Conservation (phyloP, 2,329 filamentous ascomycete genomes). For the Colletotrichum tanaceti region DNA sequence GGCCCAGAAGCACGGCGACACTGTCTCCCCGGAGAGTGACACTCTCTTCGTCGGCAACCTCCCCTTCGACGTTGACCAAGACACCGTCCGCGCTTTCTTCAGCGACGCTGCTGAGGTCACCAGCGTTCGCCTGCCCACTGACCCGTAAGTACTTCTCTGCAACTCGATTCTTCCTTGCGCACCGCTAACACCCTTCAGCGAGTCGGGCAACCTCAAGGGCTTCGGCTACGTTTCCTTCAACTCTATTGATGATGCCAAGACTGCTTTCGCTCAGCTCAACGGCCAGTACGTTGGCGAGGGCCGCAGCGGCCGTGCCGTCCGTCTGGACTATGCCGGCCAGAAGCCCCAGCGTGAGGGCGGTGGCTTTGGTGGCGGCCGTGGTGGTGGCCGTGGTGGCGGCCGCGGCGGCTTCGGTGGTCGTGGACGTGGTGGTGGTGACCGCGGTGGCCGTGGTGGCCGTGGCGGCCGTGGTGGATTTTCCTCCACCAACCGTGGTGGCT, state of each 20-base stretch:
- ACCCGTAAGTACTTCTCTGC: conserved; percentile 65
- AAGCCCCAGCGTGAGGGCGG: conserved; percentile 68
- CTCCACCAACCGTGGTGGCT: conserved; percentile 53
- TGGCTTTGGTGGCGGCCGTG: conserved; percentile 51
- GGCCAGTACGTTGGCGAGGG: conserved; percentile 72
- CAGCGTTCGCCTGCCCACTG: conserved; percentile 88
- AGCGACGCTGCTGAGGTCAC: conserved; percentile 75
- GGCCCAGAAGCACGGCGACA: conserved; percentile 79
- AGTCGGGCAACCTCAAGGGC: conserved; percentile 86
- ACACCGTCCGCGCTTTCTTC: conserved; percentile 80
- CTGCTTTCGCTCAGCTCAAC: conserved; percentile 76
- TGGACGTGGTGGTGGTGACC: conserved; percentile 59
- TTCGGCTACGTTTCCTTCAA: conserved; percentile 91
- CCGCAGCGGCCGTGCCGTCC: conserved; percentile 78
- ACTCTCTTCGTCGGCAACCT: conserved; percentile 95
- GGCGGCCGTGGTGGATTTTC: conserved; percentile 66
- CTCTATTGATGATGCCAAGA: conserved; percentile 84
- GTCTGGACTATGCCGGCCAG: conserved; percentile 83
- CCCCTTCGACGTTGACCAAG: conserved; percentile 84
- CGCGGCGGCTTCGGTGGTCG: conserved; percentile 64
- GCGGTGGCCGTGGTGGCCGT: conserved; percentile 64
- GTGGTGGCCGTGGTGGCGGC: conserved; percentile 63
- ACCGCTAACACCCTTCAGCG: conserved; percentile 59
- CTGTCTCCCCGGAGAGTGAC: conserved; percentile 81
- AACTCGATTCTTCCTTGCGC: background rate